Evolutionary conservation across 495 filamentous ascomycete species (phyloP).

Genomic region (Pseudomonodictys pantanalensis): DNA sequence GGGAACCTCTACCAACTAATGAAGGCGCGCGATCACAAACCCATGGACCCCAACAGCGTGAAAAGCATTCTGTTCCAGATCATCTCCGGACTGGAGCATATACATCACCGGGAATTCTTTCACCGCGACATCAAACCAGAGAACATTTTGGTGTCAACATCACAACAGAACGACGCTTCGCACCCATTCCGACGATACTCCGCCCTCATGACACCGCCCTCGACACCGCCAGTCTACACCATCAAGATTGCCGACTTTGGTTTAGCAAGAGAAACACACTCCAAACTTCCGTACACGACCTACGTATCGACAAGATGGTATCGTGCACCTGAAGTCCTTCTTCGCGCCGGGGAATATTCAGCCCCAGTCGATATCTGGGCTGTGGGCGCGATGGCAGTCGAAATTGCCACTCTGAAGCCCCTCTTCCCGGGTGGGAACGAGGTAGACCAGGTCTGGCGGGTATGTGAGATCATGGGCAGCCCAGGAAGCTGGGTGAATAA

Average conservation of each 20-base stretch:
- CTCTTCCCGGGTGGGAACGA: conserved; percentile 97
- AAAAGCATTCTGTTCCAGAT: conserved; percentile 99
- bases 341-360: conserved; percentile 95
- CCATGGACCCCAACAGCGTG: conserved; percentile 81
- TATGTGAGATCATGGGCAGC: conserved; percentile 99
- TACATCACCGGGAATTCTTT: conserved; percentile 96
- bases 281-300: conserved; percentile 92
- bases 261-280: conserved; percentile 94
- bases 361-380: conserved; percentile 99
- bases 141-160: conserved; percentile 96
- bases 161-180: conserved; percentile 71
- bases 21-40: conserved; percentile 96
- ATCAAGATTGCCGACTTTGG: conserved; percentile 99
- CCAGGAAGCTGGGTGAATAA: conserved; percentile 98
- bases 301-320: conserved; percentile 99
- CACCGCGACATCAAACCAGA: conserved; percentile 99
- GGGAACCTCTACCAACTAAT: conserved; percentile 98
- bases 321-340: conserved; percentile 89
- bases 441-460: conserved; percentile 98
- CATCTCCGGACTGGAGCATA: conserved; percentile 90
- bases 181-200: conserved; percentile 89
- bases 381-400: conserved; percentile 98
- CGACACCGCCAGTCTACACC: conserved; percentile 86
- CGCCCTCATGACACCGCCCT: conserved; percentile 86
- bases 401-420: conserved; percentile 95